A percentile compares a stretch with the other conserved stretches of the same genome.
Conservation (phyloP, 148 eudicot genomes). For the Camellia lanceoleosa region DNA sequence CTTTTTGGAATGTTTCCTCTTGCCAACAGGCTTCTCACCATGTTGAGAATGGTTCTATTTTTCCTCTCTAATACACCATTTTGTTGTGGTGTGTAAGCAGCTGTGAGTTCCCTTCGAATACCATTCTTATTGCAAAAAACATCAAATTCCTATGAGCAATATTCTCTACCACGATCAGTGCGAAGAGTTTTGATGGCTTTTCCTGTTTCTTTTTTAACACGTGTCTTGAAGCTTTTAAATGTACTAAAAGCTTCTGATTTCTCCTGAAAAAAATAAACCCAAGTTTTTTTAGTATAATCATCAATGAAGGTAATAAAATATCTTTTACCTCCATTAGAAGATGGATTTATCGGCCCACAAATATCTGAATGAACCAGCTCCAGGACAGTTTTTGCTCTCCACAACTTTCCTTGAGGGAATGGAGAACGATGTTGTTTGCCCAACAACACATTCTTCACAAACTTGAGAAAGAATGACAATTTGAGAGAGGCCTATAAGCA, state of each 20-base stretch:
- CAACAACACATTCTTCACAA: background rate
- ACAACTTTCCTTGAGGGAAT: background rate
- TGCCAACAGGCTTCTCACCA: background rate
- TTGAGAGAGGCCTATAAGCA: background rate
- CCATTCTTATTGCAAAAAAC: background rate
- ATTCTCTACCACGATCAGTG: background rate
- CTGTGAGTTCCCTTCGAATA: background rate
- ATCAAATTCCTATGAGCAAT: background rate
- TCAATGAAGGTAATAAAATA: background rate
- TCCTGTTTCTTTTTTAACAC: background rate
- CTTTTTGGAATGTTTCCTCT: background rate
- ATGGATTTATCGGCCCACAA: too few species aligned
- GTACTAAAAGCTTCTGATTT: too few species aligned
- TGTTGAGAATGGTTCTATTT: background rate
- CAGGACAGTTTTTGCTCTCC: background rate
- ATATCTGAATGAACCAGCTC: background rate
- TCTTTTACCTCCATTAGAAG: too few species aligned
- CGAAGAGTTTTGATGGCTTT: background rate
- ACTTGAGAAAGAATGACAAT: background rate
- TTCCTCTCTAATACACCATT: background rate
- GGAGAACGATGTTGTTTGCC: background rate
- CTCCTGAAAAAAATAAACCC: background rate
- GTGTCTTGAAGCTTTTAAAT: background rate
- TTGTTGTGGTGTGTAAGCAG: conserved; percentile 5
- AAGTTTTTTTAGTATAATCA: background rate